Evolutionary conservation across 2,329 filamentous ascomycete species (phyloP), one percentile per base, ranked within the genome.

Genomic region (Venturia pyrina): DNA sequence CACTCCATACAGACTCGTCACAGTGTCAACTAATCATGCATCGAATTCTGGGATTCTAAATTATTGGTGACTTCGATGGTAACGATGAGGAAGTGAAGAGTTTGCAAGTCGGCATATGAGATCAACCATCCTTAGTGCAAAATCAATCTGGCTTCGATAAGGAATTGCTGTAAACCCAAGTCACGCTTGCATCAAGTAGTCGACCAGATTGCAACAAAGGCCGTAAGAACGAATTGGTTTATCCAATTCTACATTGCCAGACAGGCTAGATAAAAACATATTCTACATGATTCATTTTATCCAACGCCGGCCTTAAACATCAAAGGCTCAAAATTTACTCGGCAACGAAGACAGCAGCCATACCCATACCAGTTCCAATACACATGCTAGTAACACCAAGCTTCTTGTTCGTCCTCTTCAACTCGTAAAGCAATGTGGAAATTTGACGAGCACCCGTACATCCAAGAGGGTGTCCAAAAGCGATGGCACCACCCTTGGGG

Each of bases 341-440:
- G 3, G 91, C 90, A 70, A 97, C 93, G 92, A 93, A 97, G 67
- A 97, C 89, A 68, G 93, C 91, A 66, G 92, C 93, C 91, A 97
- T 96, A 64, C 93, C 93, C 95, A 98, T 98, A 64, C 92, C 93
- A 2, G 93, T 98, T 63, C 93, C 95, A 62, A 98, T 81, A 76
- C 95, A 99, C 95, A 98, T 98, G 77, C 89, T 93, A 40, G 91
- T 97, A 53, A 96, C 87, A 63, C 95, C 95, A 68, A 98, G 80
- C 83, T 89, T 90, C 83, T 95, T 84, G 67, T 88, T 87, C 65
- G 86, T 95, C 75, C 93, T 83, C 83, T 86, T 89, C 71, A 98
- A 80, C 84, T 98, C 93, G 70, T 92, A 96, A 69, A 98, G 80
- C 72, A 98, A 79, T 13, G 95, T 98, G 74, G 90, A 91, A 61